Evolutionary conservation across 2,329 filamentous ascomycete genomes (phyloP).

Genomic region (Microsporum ferrugineum): DNA sequence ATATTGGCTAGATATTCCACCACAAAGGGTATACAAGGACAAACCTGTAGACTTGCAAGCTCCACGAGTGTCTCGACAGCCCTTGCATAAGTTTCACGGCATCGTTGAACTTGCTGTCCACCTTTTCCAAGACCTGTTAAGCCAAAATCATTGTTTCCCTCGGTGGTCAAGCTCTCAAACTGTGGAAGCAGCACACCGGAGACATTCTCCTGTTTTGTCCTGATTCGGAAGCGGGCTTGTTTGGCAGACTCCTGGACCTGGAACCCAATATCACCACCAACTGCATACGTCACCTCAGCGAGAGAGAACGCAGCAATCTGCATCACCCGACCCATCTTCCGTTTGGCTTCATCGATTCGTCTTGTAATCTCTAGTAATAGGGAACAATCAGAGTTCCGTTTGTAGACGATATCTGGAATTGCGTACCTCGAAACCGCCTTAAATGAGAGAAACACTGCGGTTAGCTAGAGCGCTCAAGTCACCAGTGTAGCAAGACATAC

Average conservation of each 20-base stretch:
- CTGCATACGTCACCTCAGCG: slow-evolving; percentile 93
- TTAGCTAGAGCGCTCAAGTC: slow-evolving; percentile 11
- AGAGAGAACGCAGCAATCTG: slow-evolving; percentile 96
- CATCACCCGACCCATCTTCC: slow-evolving; percentile 99
- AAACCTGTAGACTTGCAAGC: slow-evolving; percentile 74
- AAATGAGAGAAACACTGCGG: slow-evolving; percentile 18
- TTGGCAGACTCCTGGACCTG: slow-evolving; percentile 96
- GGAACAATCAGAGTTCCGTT: slow-evolving; percentile 5
- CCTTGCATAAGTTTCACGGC: slow-evolving; percentile 87
- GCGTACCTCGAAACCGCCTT: slow-evolving; percentile 76
- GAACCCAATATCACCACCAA: slow-evolving; percentile 89
- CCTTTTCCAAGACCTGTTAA: slow-evolving; percentile 93
- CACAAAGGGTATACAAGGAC: slow-evolving; percentile 9
- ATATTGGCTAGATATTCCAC: slow-evolving; percentile 7
- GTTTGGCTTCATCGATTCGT: slow-evolving; percentile 96
- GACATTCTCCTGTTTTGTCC: slow-evolving; percentile 96
- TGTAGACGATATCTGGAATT: neutral
- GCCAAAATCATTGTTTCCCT: slow-evolving; percentile 90
- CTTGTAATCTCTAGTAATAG: slow-evolving; percentile 67
- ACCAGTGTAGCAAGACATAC: slow-evolving; percentile 40
- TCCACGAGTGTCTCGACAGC: slow-evolving; percentile 95
- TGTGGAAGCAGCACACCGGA: slow-evolving; percentile 88
- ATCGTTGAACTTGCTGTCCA: slow-evolving; percentile 90
- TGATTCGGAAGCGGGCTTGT: slow-evolving; percentile 80
- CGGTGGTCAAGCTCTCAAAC: slow-evolving; percentile 81